phyloP scores from a whole-genome alignment of 1,284 basidiomycete genomes.

The Cutaneotrichosporon spelunceum region DNA sequence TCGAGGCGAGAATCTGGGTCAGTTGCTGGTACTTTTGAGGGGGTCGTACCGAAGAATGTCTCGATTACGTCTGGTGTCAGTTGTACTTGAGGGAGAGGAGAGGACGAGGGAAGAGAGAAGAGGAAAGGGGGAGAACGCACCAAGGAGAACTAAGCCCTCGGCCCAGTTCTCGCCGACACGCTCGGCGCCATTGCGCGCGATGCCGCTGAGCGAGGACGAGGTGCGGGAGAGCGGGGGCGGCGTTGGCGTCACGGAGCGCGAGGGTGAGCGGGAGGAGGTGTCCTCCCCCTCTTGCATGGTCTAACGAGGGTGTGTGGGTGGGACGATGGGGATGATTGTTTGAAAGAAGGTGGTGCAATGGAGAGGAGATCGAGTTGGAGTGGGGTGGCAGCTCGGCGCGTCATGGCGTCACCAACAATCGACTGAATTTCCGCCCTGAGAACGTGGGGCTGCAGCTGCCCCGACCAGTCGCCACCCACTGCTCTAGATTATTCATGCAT shows the following conservation, averaged over 20 bases:
- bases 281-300: not conserved
- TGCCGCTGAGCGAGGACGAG: slow-evolving; percentile 30
- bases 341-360: not conserved
- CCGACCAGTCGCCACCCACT: too few relatives aligned
- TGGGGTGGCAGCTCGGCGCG: too few relatives aligned
- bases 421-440: too few relatives aligned
- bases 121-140: too few relatives aligned
- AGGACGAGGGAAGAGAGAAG: not conserved
- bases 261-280: not conserved
- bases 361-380: not conserved
- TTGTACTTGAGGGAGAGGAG: not conserved
- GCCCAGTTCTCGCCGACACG: slow-evolving; percentile 47
- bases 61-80: slow-evolving; percentile 47
- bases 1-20: slow-evolving; percentile 76
- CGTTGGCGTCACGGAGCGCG: not conserved
- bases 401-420: too few relatives aligned
- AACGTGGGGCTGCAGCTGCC: too few relatives aligned
- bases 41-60: slow-evolving; percentile 47
- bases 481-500: too few relatives aligned
- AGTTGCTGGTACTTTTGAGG: not conserved
- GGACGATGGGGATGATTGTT: not conserved
- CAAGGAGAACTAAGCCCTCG: slow-evolving; percentile 42
- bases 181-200: slow-evolving; percentile 35
- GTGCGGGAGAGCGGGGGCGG: slow-evolving; percentile 18
- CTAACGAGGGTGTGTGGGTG: not conserved